A percentile compares a stretch with the other conserved stretches of the same genome.
Evolutionary conservation across 768 basidiomycete genomes (phyloP).

Genomic region (Mycena crocata): DNA sequence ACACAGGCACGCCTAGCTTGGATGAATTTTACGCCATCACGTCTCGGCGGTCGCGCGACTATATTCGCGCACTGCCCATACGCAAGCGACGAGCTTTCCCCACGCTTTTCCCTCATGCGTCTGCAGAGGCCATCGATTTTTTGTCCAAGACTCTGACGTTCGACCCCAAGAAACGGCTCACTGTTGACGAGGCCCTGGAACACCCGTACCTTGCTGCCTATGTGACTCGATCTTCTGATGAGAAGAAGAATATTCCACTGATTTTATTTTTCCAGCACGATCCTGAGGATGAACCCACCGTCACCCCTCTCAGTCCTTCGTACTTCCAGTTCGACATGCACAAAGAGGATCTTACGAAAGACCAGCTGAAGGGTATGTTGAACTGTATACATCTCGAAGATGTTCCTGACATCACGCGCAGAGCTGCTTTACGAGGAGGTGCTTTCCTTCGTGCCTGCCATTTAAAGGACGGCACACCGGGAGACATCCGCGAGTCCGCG

Average conservation of each 20-base stretch:
- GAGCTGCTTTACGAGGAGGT: slow-evolving; percentile 89
- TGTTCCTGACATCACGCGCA: slow-evolving; percentile 18
- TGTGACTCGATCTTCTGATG: slow-evolving; percentile 51
- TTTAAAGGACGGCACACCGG: slow-evolving; percentile 48
- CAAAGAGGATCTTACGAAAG: slow-evolving; percentile 81
- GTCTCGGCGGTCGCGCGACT: slow-evolving; percentile 85
- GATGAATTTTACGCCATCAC: slow-evolving; percentile 95
- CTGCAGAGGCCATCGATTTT: slow-evolving; percentile 78
- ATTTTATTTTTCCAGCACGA: slow-evolving; percentile 67
- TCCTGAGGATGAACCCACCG: slow-evolving; percentile 88
- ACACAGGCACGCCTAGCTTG: slow-evolving; percentile 79
- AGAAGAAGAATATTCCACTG: slow-evolving; percentile 12
- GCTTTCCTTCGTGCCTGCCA: slow-evolving; percentile 75
- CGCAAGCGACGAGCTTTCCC: slow-evolving; percentile 79
- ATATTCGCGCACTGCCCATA: slow-evolving; percentile 88
- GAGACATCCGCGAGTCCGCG: background rate
- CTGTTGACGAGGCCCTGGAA: slow-evolving; percentile 83
- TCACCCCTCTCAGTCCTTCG: slow-evolving; percentile 80
- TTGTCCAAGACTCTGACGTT: slow-evolving; percentile 85
- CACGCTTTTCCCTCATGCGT: slow-evolving; percentile 82
- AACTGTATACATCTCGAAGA: slow-evolving; percentile 25
- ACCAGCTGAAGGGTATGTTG: slow-evolving; percentile 71
- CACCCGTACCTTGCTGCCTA: slow-evolving; percentile 88
- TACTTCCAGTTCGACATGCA: slow-evolving; percentile 93
- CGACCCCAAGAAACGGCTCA: slow-evolving; percentile 87